These are phyloP conservation scores for Neurospora discreta DNA, from an alignment of 495 filamentous ascomycete species.

Conservation along the genomic window DNA sequence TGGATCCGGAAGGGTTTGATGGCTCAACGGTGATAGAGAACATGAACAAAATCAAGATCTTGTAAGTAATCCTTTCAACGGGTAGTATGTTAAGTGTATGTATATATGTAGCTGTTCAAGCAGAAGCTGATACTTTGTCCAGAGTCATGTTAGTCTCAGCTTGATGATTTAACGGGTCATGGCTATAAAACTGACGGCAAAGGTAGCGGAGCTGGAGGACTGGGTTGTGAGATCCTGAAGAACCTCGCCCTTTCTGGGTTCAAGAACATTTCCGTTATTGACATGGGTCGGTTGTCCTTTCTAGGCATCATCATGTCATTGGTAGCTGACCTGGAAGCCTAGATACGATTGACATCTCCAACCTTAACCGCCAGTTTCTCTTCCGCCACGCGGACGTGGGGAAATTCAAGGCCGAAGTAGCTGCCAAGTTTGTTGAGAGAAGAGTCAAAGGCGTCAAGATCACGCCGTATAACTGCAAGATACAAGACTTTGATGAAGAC, in stretches of 20 bases:
- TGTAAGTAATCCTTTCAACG: conserved; percentile 10
- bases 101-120: neutral
- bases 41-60: conserved; percentile 36
- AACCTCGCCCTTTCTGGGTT: conserved; percentile 93
- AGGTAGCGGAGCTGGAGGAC: conserved; percentile 65
- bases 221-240: conserved; percentile 96
- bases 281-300: conserved; percentile 50
- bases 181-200: conserved; percentile 31
- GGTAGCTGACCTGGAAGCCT: neutral
- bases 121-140: neutral
- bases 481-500: conserved; percentile 94
- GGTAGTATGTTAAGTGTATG: neutral
- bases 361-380: conserved; percentile 95
- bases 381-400: conserved; percentile 91
- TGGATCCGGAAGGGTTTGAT: conserved; percentile 57
- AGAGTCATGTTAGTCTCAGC: conserved; percentile 18
- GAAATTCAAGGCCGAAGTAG: conserved; percentile 86
- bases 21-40: conserved; percentile 48
- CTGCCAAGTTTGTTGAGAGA: conserved; percentile 79
- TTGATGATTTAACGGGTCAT: neutral
- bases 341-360: conserved; percentile 95
- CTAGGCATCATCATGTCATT: neutral
- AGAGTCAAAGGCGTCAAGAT: conserved; percentile 85
- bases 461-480: conserved; percentile 84
- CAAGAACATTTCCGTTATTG: conserved; percentile 95